Percentiles rank a stretch among this genome's conserved stretches.
These are phyloP conservation scores for Pterocarpus macrocarpus DNA, from an alignment of 306 rosid species.

Conservation along the genomic window DNA sequence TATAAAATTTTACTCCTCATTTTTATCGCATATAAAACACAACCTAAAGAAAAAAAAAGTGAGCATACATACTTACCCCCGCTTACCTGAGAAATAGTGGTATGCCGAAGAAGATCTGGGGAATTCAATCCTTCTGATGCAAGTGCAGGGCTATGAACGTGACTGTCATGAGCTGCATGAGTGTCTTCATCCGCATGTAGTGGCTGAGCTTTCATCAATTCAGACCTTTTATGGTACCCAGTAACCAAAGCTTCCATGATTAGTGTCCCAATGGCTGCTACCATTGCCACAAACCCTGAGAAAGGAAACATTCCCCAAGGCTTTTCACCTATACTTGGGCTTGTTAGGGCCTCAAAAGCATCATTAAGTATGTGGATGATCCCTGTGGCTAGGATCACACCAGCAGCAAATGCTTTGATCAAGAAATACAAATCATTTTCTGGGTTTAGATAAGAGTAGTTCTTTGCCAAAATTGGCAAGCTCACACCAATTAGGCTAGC, in stretches of 20 bases:
- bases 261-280: slow-evolving; percentile 64
- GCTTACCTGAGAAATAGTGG: slow-evolving; percentile 50
- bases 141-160: slow-evolving; percentile 25
- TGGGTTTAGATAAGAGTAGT: slow-evolving; percentile 45
- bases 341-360: slow-evolving; percentile 60
- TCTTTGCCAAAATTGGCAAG: slow-evolving; percentile 61
- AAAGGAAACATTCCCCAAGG: slow-evolving; percentile 78
- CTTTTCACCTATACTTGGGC: slow-evolving; percentile 57
- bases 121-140: slow-evolving; percentile 37
- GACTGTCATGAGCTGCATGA: slow-evolving; percentile 22
- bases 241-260: slow-evolving; percentile 66
- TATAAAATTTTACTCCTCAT: no score
- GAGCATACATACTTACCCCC: no score
- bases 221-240: slow-evolving; percentile 57
- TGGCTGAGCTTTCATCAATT: slow-evolving; percentile 48
- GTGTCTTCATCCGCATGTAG: slow-evolving; percentile 46
- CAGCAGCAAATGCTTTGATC: slow-evolving; percentile 74
- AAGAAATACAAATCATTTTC: slow-evolving; percentile 59
- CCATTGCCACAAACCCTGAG: slow-evolving; percentile 71
- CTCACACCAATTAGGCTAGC: slow-evolving; percentile 63
- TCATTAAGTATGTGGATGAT: slow-evolving; percentile 75
- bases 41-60: no score
- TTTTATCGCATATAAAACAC: no score
- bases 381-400: slow-evolving; percentile 78
- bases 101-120: slow-evolving; percentile 40